Base-by-base conservation (phyloP, 208 protist genomes). In the Wallacemonas sp. region DNA sequence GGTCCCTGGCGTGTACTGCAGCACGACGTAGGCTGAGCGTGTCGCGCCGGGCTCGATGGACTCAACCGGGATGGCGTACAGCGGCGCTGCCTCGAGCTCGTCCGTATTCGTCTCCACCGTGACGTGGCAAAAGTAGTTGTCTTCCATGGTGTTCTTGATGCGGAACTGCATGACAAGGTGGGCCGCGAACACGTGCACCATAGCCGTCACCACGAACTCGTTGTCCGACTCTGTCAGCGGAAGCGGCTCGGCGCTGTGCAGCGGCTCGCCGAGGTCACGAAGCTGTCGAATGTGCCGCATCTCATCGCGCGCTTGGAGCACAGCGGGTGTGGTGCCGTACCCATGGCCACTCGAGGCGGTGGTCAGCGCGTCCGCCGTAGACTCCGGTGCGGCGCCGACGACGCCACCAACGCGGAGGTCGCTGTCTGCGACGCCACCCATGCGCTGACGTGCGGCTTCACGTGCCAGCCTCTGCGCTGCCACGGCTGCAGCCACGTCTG, bases 121-220 rank as follows among this genome's bases (percentile, higher is more conserved):
- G n/a, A 98, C 83, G 55, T 97, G 87, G 19, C 81, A 65, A 30
- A 99, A 91, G 27, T 79, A 45, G 42, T 97, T 73, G 4, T 81
- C 79, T n/a, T 97, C 86, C 68, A 99, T 91, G 19, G 91, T 98
- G 85, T 99, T 99, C 42, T 81, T 85, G 15, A 97, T 77, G 64
- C 72, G 72, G 80, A 98, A 99, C 79, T 98, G 96, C 45, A 99
- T 73, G 12, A 99, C 86, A 54, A 99, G 57, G 76, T 99, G 87
- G 2, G 57, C 42, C 6, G 78, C 60, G 79, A 95, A 99, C 10
- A 91, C 32, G 71, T 99, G 97, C 78, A 98, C 99, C 66, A 98
- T 84, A 63, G 89, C 97, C n/a, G 80, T 79, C 29, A 99, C 97
- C 8, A 98, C 93, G 78, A 99, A 99, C 78, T 99, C 98, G 48